A percentile compares a stretch with the other conserved stretches of the same genome.
These are phyloP conservation scores for Marchantia polymorpha DNA, from an alignment of 225 moss, liverwort and hornwort genomes.

Conservation along the genomic window DNA sequence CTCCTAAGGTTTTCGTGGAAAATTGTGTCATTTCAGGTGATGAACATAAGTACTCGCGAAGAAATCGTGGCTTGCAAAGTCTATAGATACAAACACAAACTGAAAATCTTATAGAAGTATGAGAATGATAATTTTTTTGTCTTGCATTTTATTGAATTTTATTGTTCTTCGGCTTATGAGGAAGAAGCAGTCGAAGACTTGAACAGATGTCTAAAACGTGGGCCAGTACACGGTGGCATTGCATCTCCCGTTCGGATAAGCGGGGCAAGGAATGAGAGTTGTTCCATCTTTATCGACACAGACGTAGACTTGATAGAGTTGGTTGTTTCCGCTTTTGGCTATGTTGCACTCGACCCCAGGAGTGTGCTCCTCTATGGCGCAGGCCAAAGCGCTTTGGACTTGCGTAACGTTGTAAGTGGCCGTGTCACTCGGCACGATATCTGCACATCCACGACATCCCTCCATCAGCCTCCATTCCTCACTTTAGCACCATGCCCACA, in stretches of 20 bases:
- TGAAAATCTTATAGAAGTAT: no score
- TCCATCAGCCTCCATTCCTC: not conserved
- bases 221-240: conserved; percentile 41
- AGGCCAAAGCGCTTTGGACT: conserved; percentile 37
- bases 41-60: no score
- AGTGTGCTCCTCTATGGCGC: conserved; percentile 45
- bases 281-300: conserved; percentile 68
- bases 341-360: conserved; percentile 83
- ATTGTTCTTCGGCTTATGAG: no score
- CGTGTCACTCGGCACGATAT: conserved; percentile 55
- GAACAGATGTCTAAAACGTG: conserved; percentile 4
- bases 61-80: no score
- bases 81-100: no score
- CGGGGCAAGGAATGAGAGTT: conserved; percentile 66
- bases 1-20: no score
- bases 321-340: conserved; percentile 43
- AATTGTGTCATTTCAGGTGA: no score
- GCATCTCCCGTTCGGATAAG: conserved; percentile 49
- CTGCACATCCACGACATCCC: conserved; percentile 29
- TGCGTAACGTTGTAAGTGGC: conserved; percentile 39
- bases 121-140: no score
- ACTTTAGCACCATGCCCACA: no score
- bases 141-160: no score
- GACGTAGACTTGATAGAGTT: conserved; percentile 83
- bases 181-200: no score